These are phyloP conservation scores for Cytospora piceicola DNA, from an alignment of 2,329 filamentous ascomycete species.

Conservation along the genomic window DNA sequence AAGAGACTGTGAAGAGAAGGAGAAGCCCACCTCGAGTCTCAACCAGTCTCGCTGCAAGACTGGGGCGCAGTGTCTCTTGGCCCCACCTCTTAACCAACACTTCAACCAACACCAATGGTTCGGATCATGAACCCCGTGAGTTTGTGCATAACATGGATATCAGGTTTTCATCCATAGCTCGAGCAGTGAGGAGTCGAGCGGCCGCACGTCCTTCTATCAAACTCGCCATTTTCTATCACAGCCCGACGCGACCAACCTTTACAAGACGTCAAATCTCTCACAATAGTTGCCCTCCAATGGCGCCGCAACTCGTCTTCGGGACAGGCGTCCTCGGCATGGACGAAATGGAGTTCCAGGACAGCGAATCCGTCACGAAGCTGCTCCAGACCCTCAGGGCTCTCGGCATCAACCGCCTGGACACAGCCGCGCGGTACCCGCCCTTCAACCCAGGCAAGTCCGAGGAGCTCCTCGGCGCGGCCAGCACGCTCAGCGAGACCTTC, in stretches of 20 bases:
- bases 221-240: not conserved
- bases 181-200: not conserved
- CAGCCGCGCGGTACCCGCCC: constrained; percentile 42
- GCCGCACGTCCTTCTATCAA: not conserved
- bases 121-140: no score
- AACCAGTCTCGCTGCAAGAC: no score
- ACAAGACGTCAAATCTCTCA: not conserved
- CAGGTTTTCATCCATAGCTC: no score
- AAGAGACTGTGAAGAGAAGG: not conserved
- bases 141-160: no score
- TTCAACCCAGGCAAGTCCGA: constrained; percentile 40
- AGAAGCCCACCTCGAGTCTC: not conserved
- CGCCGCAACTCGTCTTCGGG: constrained; percentile 38
- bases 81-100: no score
- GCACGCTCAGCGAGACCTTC: constrained; percentile 35
- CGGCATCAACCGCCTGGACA: constrained; percentile 25
- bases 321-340: constrained; percentile 38
- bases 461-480: constrained; percentile 39
- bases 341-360: constrained; percentile 36
- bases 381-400: constrained; percentile 32
- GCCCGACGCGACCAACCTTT: not conserved
- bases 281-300: constrained; percentile 25
- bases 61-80: no score
- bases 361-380: constrained; percentile 30
- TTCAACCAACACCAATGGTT: no score